Conservation (phyloP, 495 filamentous ascomycete genomes). For the Tuber indicum region DNA sequence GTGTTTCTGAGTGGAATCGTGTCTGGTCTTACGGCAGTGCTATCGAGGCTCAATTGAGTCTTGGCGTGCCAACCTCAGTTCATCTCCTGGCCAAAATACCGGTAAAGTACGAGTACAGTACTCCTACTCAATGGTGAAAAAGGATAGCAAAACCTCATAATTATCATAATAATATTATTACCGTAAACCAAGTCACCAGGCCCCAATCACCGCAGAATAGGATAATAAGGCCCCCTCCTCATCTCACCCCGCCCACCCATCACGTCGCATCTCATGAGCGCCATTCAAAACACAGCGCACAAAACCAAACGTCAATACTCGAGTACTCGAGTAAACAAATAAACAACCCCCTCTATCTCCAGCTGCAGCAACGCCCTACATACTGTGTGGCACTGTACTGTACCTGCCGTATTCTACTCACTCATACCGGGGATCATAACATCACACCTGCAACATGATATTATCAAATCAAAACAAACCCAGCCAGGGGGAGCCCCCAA, state of each 20-base stretch:
- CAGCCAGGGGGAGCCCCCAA: not conserved
- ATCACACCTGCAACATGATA: not conserved
- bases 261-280: not conserved
- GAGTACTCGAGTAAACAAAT: not conserved
- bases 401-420: not conserved
- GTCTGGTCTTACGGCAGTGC: not conserved
- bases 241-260: not conserved
- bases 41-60: not conserved
- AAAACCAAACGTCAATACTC: not conserved
- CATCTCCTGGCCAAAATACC: not conserved
- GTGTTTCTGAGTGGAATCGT: not conserved
- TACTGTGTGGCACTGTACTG: not conserved
- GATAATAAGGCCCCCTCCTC: not conserved
- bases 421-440: not conserved
- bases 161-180: not conserved
- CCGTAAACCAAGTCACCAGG: not conserved
- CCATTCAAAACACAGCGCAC: not conserved
- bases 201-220: not conserved
- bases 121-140: not conserved
- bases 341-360: not conserved
- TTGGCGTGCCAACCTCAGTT: not conserved
- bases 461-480: not conserved
- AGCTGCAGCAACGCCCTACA: not conserved
- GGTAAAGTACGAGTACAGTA: too few relatives aligned
- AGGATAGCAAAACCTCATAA: not conserved